Percentiles rank a stretch among this genome's conserved stretches.
These are phyloP conservation scores for Allomyces macrogynus DNA, from an alignment of 192 early-diverging fungal species.

Conservation along the genomic window DNA sequence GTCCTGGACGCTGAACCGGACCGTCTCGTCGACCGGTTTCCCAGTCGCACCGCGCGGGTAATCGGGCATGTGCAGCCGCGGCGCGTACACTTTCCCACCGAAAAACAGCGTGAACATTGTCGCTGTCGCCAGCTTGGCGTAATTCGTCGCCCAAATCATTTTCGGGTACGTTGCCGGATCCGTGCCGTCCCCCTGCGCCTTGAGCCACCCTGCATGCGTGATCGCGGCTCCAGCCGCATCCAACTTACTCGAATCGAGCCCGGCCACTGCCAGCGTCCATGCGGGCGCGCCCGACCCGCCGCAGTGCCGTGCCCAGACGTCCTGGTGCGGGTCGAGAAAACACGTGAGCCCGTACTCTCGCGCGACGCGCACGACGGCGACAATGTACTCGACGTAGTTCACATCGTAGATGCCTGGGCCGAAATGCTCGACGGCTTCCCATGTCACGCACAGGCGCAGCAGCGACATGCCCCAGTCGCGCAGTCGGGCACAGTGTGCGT, in stretches of 20 bases:
- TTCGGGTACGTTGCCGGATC: slow-evolving; percentile 24
- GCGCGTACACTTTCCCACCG: slow-evolving; percentile 21
- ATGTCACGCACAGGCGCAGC: slow-evolving; percentile 44
- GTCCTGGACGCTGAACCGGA: slow-evolving; percentile 25
- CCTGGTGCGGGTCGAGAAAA: slow-evolving; percentile 38
- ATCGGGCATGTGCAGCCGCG: slow-evolving; percentile 21
- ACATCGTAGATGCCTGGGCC: slow-evolving; percentile 35
- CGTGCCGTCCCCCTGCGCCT: slow-evolving; percentile 2
- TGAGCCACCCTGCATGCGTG: slow-evolving; percentile 19
- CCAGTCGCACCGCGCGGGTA: background rate
- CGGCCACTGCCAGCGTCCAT: slow-evolving; percentile 28
- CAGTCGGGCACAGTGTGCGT: slow-evolving; percentile 46
- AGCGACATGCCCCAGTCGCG: slow-evolving; percentile 52
- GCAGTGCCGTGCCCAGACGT: slow-evolving; percentile 34
- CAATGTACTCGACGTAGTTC: slow-evolving; percentile 30
- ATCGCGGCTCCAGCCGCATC: slow-evolving; percentile 24
- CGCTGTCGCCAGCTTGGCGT: slow-evolving; percentile 25
- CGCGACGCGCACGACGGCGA: slow-evolving; percentile 24
- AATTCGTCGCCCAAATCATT: slow-evolving; percentile 42
- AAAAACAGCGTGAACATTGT: slow-evolving; percentile 38
- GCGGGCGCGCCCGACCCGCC: slow-evolving; percentile 36
- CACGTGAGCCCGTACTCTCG: slow-evolving; percentile 21
- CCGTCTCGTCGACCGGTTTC: background rate
- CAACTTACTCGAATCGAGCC: slow-evolving; percentile 22
- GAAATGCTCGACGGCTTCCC: slow-evolving; percentile 52